A percentile compares a stretch with the other conserved stretches of the same genome.
phyloP scores from a whole-genome alignment of 169 alveolate genomes.

The Plasmodium malariae region DNA sequence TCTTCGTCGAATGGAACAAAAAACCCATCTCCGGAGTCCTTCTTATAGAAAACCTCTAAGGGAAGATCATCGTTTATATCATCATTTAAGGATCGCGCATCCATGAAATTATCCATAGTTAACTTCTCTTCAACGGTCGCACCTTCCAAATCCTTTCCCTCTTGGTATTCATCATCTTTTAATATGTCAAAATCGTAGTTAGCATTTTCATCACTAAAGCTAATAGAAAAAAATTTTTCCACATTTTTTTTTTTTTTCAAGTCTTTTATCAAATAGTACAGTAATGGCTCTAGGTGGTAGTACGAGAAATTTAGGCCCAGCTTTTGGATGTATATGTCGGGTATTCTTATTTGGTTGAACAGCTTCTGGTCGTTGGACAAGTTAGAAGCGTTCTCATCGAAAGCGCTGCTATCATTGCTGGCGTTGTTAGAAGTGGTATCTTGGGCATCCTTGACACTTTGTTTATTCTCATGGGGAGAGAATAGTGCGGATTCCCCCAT shows the following conservation, averaged over 20 bases:
- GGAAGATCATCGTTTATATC: conserved; percentile 15
- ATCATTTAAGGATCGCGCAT: conserved; percentile 10
- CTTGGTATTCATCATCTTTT: conserved; percentile 39
- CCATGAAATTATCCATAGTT: background rate
- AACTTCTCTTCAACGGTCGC: background rate
- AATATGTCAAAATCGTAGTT: conserved; percentile 46
- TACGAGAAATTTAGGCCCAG: conserved; percentile 31
- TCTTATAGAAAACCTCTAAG: conserved; percentile 15
- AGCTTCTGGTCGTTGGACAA: conserved; percentile 29
- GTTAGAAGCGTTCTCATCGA: background rate
- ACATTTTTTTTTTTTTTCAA: conserved; percentile 47
- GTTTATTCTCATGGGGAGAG: too few species aligned
- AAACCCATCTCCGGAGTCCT: background rate
- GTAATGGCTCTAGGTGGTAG: conserved; percentile 51
- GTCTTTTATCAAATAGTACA: conserved; percentile 36
- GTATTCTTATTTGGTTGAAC: conserved; percentile 57
- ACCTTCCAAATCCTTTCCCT: conserved; percentile 14
- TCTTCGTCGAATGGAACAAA: conserved; percentile 34
- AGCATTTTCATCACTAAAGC: conserved; percentile 25
- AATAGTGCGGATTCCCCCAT: too few species aligned
- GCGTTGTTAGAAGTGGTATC: too few species aligned
- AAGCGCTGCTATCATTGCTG: background rate
- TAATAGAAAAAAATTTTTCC: conserved; percentile 41
- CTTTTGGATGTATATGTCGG: conserved; percentile 41
- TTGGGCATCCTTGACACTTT: too few species aligned